phyloP scores from a whole-genome alignment of 1,139 yeast genomes.

The Taphrina pruni region DNA sequence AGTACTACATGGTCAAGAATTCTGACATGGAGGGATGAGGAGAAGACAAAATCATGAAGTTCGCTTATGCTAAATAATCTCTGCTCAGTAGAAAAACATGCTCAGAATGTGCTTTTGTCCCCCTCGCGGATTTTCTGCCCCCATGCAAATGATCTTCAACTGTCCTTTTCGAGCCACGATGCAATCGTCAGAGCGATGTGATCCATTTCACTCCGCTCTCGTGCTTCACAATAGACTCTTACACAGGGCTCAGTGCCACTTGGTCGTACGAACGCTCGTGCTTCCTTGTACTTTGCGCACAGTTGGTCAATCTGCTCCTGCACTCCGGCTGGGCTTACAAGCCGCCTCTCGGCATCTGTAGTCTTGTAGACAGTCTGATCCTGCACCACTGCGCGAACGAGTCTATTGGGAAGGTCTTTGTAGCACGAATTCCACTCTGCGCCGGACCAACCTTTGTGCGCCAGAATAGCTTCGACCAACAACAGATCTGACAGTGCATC shows the following conservation, averaged over 20 bases:
- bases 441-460: conserved; percentile 65
- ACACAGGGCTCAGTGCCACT: conserved; percentile 99
- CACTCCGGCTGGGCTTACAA: conserved; percentile 76
- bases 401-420: conserved; percentile 81
- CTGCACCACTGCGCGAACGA: conserved; percentile 79
- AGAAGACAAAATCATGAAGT: neutral
- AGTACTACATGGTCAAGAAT: neutral
- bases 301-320: conserved; percentile 73
- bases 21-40: neutral
- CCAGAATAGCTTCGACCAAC: conserved; percentile 70
- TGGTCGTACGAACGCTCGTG: conserved; percentile 93
- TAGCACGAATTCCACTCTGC: conserved; percentile 77
- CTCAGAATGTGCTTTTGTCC: neutral
- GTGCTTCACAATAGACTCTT: conserved; percentile 85
- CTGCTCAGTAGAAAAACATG: neutral
- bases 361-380: conserved; percentile 82
- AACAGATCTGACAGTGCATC: conserved; percentile 92
- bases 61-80: neutral
- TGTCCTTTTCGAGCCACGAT: conserved; percentile 21
- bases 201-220: conserved; percentile 60
- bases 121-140: neutral
- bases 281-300: conserved; percentile 64
- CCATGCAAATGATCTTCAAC: conserved; percentile 2
- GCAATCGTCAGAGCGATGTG: conserved; percentile 61
- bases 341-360: conserved; percentile 81